phyloP scores from a whole-genome alignment of 2,329 filamentous ascomycete genomes.

The Cladosporium sphaerospermum region DNA sequence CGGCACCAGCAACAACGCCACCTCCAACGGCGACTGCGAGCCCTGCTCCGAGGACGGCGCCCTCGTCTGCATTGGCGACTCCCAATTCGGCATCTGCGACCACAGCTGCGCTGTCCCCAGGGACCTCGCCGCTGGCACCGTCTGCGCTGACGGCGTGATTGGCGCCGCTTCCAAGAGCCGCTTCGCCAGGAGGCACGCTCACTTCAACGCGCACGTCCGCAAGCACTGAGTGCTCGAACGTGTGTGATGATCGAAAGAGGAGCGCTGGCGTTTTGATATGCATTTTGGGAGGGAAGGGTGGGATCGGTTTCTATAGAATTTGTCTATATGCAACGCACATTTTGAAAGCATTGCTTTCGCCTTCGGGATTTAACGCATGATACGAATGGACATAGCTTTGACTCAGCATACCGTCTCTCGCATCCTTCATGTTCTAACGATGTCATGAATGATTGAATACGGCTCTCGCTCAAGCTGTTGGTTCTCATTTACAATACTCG shows the following conservation, averaged over 20 bases:
- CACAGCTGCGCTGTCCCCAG: slow-evolving; percentile 36
- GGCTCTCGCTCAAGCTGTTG: too few species aligned
- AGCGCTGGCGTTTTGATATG: background rate
- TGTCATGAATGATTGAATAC: too few species aligned
- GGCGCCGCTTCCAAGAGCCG: slow-evolving; percentile 21
- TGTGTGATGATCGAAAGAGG: too few species aligned
- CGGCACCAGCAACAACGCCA: background rate
- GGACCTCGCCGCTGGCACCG: slow-evolving; percentile 36
- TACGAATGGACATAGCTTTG: too few species aligned
- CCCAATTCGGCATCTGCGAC: slow-evolving; percentile 41
- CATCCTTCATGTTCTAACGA: too few species aligned
- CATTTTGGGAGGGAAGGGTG: background rate
- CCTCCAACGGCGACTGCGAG: slow-evolving; percentile 16
- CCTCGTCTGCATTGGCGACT: slow-evolving; percentile 39
- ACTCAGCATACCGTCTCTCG: too few species aligned
- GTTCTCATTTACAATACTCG: too few species aligned
- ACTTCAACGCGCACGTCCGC: background rate
- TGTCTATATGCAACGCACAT: too few species aligned
- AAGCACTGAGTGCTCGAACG: slow-evolving; percentile 10
- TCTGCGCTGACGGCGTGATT: slow-evolving; percentile 32
- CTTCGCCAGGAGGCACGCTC: slow-evolving; percentile 15
- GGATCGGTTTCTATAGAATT: too few species aligned
- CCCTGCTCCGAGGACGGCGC: slow-evolving; percentile 37
- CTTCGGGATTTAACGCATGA: too few species aligned
- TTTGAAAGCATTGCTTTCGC: too few species aligned